Evolutionary conservation across 2,329 filamentous ascomycete genomes (phyloP).

Genomic region (Niveomyces coronatus): DNA sequence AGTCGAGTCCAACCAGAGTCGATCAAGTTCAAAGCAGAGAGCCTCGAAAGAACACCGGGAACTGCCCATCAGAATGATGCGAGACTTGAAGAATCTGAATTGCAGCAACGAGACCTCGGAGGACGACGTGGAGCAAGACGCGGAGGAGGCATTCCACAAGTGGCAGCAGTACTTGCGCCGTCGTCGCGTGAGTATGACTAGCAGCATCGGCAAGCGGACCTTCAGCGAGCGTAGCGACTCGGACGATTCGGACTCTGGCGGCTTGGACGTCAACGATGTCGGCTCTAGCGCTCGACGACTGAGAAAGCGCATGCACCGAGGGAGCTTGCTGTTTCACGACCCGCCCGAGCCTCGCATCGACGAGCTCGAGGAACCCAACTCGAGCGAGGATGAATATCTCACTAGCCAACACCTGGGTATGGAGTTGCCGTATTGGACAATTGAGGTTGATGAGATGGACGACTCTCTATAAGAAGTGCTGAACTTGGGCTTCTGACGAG

Average conservation of each 20-base stretch:
- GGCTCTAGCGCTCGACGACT: conserved; percentile 39
- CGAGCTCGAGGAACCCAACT: conserved; percentile 43
- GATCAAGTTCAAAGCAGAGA: conserved; percentile 25
- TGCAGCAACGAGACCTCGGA: conserved; percentile 30
- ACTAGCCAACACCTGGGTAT: conserved; percentile 32
- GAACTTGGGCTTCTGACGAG: too few relatives aligned
- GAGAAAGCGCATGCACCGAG: conserved; percentile 35
- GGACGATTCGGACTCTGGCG: conserved; percentile 30
- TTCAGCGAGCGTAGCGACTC: conserved; percentile 44
- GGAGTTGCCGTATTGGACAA: conserved; percentile 39
- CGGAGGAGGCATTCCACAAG: conserved; percentile 29
- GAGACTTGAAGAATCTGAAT: conserved; percentile 34
- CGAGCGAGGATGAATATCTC: conserved; percentile 33
- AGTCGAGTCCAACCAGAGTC: conserved; percentile 36
- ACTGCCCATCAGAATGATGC: conserved; percentile 33
- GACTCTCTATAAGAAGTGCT: conserved; percentile 2
- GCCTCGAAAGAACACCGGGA: conserved; percentile 19
- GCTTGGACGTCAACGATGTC: conserved; percentile 30
- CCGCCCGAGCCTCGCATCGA: conserved; percentile 41
- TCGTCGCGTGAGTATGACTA: conserved; percentile 39
- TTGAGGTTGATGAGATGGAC: conserved; percentile 42
- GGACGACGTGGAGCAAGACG: conserved; percentile 24
- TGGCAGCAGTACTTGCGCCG: conserved; percentile 32
- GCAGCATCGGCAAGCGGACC: conserved; percentile 44
- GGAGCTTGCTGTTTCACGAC: conserved; percentile 38